Evolutionary conservation across 768 basidiomycete genomes (phyloP).

Genomic region (Gyrodon lividus): DNA sequence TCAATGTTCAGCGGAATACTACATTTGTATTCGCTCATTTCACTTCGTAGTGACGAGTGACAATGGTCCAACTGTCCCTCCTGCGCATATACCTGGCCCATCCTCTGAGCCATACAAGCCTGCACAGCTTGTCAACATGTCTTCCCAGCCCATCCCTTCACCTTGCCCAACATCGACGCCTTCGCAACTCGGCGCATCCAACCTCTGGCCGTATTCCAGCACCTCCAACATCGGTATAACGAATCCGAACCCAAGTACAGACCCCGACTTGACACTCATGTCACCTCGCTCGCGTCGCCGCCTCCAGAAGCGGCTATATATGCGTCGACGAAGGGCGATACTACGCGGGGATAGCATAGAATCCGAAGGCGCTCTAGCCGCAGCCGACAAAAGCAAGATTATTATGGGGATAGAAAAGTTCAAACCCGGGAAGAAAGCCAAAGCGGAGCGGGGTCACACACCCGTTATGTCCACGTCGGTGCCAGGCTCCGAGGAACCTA

Average conservation of each 20-base stretch:
- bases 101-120: neutral
- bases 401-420: conserved; percentile 24
- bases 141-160: neutral
- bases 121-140: neutral
- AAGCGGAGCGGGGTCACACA: conserved; percentile 1
- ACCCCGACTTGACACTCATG: conserved; percentile 27
- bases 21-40: neutral
- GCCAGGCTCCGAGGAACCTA: conserved; percentile 5
- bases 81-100: neutral
- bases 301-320: conserved; percentile 62
- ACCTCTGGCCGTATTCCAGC: neutral
- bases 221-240: neutral
- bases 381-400: neutral
- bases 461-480: conserved; percentile 7
- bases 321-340: conserved; percentile 68
- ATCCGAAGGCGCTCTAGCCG: neutral
- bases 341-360: conserved; percentile 33
- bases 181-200: neutral
- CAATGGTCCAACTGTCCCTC: neutral
- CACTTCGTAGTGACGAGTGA: neutral
- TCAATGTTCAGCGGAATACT: neutral
- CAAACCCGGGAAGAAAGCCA: conserved; percentile 38
- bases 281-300: conserved; percentile 54
- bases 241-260: neutral
- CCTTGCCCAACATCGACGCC: neutral